Evolutionary conservation across 306 rosid genomes (phyloP), one percentile per base, ranked within the genome.

Genomic region (Pyrus bretschneideri): DNA sequence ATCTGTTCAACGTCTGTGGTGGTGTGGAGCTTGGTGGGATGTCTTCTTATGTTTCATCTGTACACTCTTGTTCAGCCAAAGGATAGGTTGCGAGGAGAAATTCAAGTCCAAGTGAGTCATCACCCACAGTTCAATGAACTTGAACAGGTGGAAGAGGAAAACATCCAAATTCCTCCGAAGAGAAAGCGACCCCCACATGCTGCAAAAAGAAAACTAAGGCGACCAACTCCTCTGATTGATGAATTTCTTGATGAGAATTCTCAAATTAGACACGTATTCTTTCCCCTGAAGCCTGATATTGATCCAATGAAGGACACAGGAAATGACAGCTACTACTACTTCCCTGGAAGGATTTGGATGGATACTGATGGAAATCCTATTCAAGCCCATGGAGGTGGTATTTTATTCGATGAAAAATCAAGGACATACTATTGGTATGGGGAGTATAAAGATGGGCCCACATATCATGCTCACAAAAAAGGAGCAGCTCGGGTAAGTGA

Each of bases 371-470:
- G 96, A 55, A 88, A 89, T 85, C 97, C 97, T 40, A 92, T 92
- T 76, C 98, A 96, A 85, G 98, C 98, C 67, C 99, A 92, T 80
- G 99, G 99, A 81, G 99, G 99, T 59, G 99, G 98, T 74, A 83
- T 96, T 80, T 76, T 96, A 17, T 87, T 79, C 72, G 97, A 92
- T 75, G 81, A 87, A 81, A 79, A 35, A 29, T 86, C 93, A n/a
- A 86, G 78, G 85, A 89, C 91, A 46, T 93, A 91, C 86, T 96
- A 96, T 81, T 96, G 99, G 99, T 96, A 96, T 67, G 99, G 99
- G 66, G 99, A 96, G 84, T 96, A 87, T 73, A 96, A 96, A 88
- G 98, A 91, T 49, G 99, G 99, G 29, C 90, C 93, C 27, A 93
- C 99, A 67, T 96, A 92, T 81, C 97, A 76, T 80, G 89, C 92